Base-by-base conservation (phyloP, 2,329 filamentous ascomycete genomes). In the Amauroascus verrucosus region DNA sequence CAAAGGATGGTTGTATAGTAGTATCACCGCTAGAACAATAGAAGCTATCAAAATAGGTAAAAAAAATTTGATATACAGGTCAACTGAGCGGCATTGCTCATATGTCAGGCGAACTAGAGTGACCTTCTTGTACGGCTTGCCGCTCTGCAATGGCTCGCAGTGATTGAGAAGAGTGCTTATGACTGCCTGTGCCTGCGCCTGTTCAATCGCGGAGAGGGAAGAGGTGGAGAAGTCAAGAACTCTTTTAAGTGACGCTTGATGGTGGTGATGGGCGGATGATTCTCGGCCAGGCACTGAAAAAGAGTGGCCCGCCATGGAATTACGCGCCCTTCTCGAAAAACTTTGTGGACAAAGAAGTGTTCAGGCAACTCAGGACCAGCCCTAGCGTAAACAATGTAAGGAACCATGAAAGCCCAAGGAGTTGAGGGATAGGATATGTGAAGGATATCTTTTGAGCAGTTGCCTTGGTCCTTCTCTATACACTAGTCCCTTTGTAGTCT, bases 81-180 rank as follows among this genome's bases (percentile, higher is more conserved):
- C 54, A 45, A 57, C 56, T 35, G 57, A 57, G 32, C 55, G 53
- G 41, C 48, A 53, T 38, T 57, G 47, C 50, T 60, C 58, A 53
- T 61, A 58, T 50, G 55, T 61, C 33, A 60, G 52, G 26, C 58
- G 57, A 20, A 60, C 55, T 18, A 61, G 57, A 37, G 56, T 58
- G 53, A 58, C 46, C 50, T 55, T 55, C 48, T 59, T 61, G 54
- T 61, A 61, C 7, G 58, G 59, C 28, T 48, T 46, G 43, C 46
- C 52, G 48, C 52, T 53, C 51, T 60, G 59, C 50, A 58, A 46
- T 44, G 58, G 58, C 56, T 61, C 58, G 48, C 52, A 59, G 44
- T 57, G 52, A 45, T 57, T 53, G 56, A 61, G 20, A 37, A 61
- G 43, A 37, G 48, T 16, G 14, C 20, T 55, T 37, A 61, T 53